phyloP scores from a whole-genome alignment of 441 rosid species.

The Dalechampia spathulata region DNA sequence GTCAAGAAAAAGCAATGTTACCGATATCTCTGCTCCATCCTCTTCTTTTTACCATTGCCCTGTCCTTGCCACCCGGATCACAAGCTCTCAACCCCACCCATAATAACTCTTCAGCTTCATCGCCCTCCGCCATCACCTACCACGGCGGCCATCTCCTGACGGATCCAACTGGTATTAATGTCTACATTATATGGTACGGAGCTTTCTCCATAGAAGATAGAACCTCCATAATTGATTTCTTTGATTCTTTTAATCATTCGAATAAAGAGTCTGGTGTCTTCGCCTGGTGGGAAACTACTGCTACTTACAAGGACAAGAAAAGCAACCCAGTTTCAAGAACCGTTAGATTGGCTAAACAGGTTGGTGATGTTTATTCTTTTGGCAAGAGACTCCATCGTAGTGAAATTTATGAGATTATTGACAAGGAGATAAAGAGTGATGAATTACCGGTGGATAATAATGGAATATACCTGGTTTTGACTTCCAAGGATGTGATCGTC shows the following conservation, averaged over 20 bases:
- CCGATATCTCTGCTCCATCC: not conserved
- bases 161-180: constrained; percentile 18
- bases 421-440: constrained; percentile 2
- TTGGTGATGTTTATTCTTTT: constrained; percentile 21
- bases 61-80: constrained; percentile 10
- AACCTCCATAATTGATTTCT: constrained; percentile 22
- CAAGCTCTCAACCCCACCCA: constrained; percentile 11
- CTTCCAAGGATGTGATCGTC: constrained; percentile 26
- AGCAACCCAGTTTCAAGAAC: constrained; percentile 13
- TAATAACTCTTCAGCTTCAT: not conserved
- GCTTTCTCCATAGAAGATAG: constrained; percentile 21
- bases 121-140: constrained; percentile 15
- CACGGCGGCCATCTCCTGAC: constrained; percentile 32
- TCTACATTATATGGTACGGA: constrained; percentile 34
- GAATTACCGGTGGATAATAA: constrained; percentile 6
- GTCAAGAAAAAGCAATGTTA: too few species aligned
- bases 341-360: constrained; percentile 23
- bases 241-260: constrained; percentile 14
- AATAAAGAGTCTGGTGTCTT: constrained; percentile 16
- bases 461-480: constrained; percentile 21
- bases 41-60: not conserved
- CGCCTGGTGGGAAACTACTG: constrained; percentile 30
- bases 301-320: constrained; percentile 23
- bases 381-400: constrained; percentile 21
- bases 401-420: not conserved